phyloP scores from a whole-genome alignment of 23 red algal genomes.

The Gracilaria domingensis region DNA sequence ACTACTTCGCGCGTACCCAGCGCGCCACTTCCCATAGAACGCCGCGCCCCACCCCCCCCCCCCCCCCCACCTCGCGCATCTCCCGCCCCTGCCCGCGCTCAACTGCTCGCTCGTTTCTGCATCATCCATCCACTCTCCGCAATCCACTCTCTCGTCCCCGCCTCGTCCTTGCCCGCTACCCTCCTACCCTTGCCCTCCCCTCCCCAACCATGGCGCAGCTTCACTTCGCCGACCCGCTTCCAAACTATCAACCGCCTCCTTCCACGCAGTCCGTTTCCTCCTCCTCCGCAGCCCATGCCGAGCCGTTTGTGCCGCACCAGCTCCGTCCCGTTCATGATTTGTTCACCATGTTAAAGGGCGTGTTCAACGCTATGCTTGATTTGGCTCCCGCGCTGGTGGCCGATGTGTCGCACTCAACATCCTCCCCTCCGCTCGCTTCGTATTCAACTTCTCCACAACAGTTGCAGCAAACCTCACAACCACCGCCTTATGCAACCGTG shows the following conservation, averaged over 20 bases:
- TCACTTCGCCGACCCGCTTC: conserved; percentile 57
- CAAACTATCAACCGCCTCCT: conserved; percentile 29
- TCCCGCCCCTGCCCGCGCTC: neutral
- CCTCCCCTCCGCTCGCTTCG: neutral
- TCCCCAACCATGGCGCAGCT: conserved; percentile 52
- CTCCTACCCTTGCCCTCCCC: neutral
- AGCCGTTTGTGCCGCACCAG: neutral
- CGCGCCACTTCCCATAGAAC: neutral
- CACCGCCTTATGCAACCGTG: neutral
- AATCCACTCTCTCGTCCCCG: neutral
- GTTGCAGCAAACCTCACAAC: neutral
- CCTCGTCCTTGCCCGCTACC: neutral
- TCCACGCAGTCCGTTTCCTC: conserved; percentile 7
- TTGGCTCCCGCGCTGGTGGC: conserved; percentile 41
- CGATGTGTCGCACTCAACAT: neutral
- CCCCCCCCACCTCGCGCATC: neutral
- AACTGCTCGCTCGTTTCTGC: too few relatives aligned
- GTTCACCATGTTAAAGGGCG: conserved; percentile 55
- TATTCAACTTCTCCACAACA: conserved; percentile 24
- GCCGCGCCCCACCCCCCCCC: neutral
- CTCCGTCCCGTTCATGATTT: conserved; percentile 50
- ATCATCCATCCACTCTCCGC: too few relatives aligned
- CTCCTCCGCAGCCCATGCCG: conserved; percentile 20
- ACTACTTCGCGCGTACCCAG: too few relatives aligned
- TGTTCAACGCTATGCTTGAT: conserved; percentile 61